Evolutionary conservation across 73 alveolate genomes (phyloP), one percentile per base, ranked within the genome.

Genomic region (Paramecium primaurelia): DNA sequence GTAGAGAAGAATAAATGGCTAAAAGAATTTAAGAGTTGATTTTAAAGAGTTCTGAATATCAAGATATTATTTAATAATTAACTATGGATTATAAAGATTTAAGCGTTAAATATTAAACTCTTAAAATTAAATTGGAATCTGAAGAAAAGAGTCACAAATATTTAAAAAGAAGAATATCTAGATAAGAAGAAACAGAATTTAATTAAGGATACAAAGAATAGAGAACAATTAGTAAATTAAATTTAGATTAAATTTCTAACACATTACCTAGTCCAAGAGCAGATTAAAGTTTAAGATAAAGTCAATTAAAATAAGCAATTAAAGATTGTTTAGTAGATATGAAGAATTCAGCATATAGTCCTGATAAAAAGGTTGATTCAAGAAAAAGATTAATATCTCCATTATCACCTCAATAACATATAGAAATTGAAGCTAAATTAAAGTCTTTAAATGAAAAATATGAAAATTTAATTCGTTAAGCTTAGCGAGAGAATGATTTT

Each of bases 341-440:
- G 58, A 73, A 73, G 59, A 40, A 37, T 37, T 30, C 40, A 16
- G 20, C 20, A 12, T 36, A 1, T 30, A 73, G 58, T 37, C 87
- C 87, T 32, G 47, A 68, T 68, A 73, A 34, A 37, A 73, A 73
- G 60, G 3, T 11, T 64, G 84, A 64, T 8, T 64, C 84, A 2
- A 64, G 84, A 73, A 73, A 73, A 37, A 73, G 87, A 37, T 73
- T 73, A 38, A 25, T 73, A 30, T 73, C 87, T 38, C 84, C 84
- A 3, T 16, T 73, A 44, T 73, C 59, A 14, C 58, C 87, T n/a
- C 18, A 73, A 73, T 73, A 73, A 34, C 87, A 73, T 73, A 5
- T n/a, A 0, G 87, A 73, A 40, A 37, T 37, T 5, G 87, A 73
- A 37, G 40, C 40, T 12, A 37, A 73, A 73, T 37, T 73, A 37